Percentiles rank a stretch among this genome's conserved stretches.
Evolutionary conservation across 352 stramenopile genomes (phyloP).

Genomic region (Phytophthora foliorum): DNA sequence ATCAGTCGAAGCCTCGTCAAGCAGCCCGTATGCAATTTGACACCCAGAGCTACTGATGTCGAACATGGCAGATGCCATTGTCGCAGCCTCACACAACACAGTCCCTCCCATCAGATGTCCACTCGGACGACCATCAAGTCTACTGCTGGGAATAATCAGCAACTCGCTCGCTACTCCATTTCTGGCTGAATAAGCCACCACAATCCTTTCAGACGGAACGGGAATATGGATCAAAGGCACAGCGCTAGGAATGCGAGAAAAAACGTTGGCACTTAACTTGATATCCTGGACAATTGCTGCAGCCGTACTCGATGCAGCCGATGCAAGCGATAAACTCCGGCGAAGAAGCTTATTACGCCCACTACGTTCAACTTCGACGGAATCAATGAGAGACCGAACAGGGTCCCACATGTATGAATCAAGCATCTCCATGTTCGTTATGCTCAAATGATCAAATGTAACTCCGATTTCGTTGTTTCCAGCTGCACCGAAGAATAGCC

Average conservation of each 20-base stretch:
- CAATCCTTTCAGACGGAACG: constrained; percentile 55
- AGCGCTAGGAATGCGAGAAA: constrained; percentile 61
- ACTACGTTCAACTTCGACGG: constrained; percentile 66
- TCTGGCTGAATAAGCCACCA: constrained; percentile 59
- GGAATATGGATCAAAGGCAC: constrained; percentile 61
- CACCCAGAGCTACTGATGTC: constrained; percentile 58
- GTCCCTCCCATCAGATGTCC: constrained; percentile 68
- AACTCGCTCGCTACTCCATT: constrained; percentile 50
- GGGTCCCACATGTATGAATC: constrained; percentile 77
- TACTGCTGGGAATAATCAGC: constrained; percentile 55
- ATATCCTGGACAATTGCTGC: constrained; percentile 80
- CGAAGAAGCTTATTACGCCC: constrained; percentile 56
- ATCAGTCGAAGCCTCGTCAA: constrained; percentile 52
- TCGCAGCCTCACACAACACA: constrained; percentile 29
- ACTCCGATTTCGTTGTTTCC: constrained; percentile 63
- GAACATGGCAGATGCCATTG: constrained; percentile 52
- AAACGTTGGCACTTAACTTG: constrained; percentile 61
- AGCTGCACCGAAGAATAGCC: constrained; percentile 60
- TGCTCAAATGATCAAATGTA: constrained; percentile 56
- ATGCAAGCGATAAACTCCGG: constrained; percentile 66
- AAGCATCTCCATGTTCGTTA: constrained; percentile 60
- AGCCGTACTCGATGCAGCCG: constrained; percentile 66
- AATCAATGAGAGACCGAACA: constrained; percentile 73
- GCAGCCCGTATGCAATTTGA: constrained; percentile 62
- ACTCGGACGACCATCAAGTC: constrained; percentile 64